phyloP scores from a whole-genome alignment of 495 filamentous ascomycete genomes.

The Aspergillus funiculosus region DNA sequence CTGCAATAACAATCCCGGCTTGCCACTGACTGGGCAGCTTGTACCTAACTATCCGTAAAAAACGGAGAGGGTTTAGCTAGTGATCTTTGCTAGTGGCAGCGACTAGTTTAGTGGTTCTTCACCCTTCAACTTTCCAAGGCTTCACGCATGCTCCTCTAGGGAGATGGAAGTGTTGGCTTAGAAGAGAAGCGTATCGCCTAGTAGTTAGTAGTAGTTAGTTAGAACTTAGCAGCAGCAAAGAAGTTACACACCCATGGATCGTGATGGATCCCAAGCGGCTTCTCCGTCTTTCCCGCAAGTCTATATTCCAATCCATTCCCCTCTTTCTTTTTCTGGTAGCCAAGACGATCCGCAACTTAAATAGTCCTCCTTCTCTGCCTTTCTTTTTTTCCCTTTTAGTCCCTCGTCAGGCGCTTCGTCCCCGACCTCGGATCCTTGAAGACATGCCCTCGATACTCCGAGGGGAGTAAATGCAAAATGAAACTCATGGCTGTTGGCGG shows the following conservation, averaged over 20 bases:
- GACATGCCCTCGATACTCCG: neutral
- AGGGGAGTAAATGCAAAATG: neutral
- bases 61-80: slow-evolving; percentile 5
- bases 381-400: neutral
- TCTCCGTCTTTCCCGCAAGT: slow-evolving; percentile 12
- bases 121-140: neutral
- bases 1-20: slow-evolving; percentile 2
- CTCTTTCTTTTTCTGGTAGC: neutral
- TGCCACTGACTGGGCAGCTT: neutral
- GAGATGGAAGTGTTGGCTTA: too few species aligned
- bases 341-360: neutral
- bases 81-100: slow-evolving; percentile 13
- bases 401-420: neutral
- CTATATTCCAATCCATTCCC: neutral
- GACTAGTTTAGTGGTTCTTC: slow-evolving; percentile 15
- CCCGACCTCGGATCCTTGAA: neutral
- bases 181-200: slow-evolving; percentile 7
- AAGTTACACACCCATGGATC: slow-evolving; percentile 10
- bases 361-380: neutral
- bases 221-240: too few species aligned
- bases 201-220: too few species aligned
- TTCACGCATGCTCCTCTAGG: neutral
- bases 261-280: slow-evolving; percentile 8
- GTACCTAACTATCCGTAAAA: neutral
- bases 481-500: slow-evolving; percentile 17